Evolutionary conservation across 306 rosid genomes (phyloP).

Genomic region (Quercus engelmannii): DNA sequence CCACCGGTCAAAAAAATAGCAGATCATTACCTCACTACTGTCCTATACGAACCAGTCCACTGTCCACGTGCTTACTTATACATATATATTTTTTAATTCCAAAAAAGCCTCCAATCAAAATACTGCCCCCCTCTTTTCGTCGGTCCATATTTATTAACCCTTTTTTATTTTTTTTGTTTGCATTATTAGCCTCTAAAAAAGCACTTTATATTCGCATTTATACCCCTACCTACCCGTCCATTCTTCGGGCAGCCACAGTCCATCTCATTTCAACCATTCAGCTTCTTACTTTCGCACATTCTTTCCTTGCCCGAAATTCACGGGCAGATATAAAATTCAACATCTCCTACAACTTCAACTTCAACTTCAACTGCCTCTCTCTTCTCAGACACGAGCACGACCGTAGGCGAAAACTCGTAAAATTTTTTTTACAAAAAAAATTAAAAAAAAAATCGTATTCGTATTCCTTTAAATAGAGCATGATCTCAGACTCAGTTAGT

Average conservation of each 20-base stretch:
- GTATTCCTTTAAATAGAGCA: slow-evolving; percentile 24
- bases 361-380: slow-evolving; percentile 13
- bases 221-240: slow-evolving; percentile 15
- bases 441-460: background rate
- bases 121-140: too few relatives aligned
- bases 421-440: background rate
- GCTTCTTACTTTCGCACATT: background rate
- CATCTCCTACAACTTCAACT: slow-evolving; percentile 1
- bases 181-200: too few relatives aligned
- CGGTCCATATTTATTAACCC: too few relatives aligned
- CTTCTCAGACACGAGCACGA: background rate
- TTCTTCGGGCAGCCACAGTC: slow-evolving; percentile 28
- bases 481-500: background rate
- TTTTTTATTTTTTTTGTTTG: too few relatives aligned
- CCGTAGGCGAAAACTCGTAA: background rate
- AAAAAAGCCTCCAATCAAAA: too few relatives aligned
- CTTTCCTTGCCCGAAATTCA: slow-evolving; percentile 25
- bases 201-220: background rate
- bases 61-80: too few relatives aligned
- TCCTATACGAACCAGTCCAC: too few relatives aligned
- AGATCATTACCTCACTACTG: too few relatives aligned
- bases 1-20: too few relatives aligned
- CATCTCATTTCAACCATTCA: background rate
- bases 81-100: too few relatives aligned
- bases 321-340: slow-evolving; percentile 26